These are phyloP conservation scores for Phytophthora macrochlamydospora DNA, from an alignment of 352 stramenopile species.

Conservation along the genomic window DNA sequence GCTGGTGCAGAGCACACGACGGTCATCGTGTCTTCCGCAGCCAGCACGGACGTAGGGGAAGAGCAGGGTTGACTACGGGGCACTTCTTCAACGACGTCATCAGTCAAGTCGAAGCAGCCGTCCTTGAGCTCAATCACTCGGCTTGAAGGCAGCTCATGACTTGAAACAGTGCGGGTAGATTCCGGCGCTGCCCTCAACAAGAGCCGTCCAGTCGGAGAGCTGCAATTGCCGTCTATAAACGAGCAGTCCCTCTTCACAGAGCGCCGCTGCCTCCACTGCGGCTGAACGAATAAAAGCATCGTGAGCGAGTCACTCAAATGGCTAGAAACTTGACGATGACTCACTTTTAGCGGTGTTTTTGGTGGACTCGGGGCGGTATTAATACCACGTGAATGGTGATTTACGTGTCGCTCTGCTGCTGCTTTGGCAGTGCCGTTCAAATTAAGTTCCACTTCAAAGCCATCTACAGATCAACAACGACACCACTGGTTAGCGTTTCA, in stretches of 20 bases:
- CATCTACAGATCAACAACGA: constrained; percentile 20
- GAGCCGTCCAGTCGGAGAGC: constrained; percentile 23
- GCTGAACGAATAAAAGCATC: constrained; percentile 11
- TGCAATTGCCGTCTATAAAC: constrained; percentile 47
- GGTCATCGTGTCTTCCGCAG: constrained; percentile 15
- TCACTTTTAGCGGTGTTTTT: constrained; percentile 15
- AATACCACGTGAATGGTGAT: too few relatives aligned
- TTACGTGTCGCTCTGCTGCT: too few relatives aligned
- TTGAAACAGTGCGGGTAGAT: neutral
- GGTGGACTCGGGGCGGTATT: neutral
- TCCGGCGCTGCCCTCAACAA: constrained; percentile 23
- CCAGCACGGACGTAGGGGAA: constrained; percentile 3
- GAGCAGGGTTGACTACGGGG: neutral
- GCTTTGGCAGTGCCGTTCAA: neutral
- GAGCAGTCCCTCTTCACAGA: constrained; percentile 69
- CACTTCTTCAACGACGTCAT: constrained; percentile 29
- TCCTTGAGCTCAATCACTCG: constrained; percentile 49
- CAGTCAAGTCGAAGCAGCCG: constrained; percentile 43
- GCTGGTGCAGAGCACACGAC: constrained; percentile 14
- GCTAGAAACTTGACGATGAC: neutral
- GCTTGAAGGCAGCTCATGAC: constrained; percentile 17
- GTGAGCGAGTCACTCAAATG: neutral
- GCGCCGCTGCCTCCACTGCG: constrained; percentile 49
- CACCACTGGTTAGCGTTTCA: neutral
- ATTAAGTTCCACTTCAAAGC: constrained; percentile 33